Percentiles rank a stretch among this genome's conserved stretches.
These are phyloP conservation scores for Entomortierella lignicola DNA, from an alignment of 192 early-diverging fungal species.

Conservation along the genomic window DNA sequence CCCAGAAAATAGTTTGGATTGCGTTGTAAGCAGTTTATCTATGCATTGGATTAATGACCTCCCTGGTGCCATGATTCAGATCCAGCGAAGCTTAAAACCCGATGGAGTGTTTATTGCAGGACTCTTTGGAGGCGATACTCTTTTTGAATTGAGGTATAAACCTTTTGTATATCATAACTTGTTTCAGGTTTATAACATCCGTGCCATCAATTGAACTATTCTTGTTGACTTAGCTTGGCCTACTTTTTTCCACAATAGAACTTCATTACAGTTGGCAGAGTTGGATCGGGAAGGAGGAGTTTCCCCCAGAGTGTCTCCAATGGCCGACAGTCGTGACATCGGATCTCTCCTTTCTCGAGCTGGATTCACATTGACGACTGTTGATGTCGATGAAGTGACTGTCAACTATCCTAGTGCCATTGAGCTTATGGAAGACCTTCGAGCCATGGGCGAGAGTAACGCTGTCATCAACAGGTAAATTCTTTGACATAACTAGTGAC, in stretches of 20 bases:
- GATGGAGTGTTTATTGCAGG: constrained; percentile 95
- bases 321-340: constrained; percentile 85
- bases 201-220: no score
- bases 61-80: constrained; percentile 88
- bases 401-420: constrained; percentile 93
- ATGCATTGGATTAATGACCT: constrained; percentile 99
- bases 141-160: constrained; percentile 89
- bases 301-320: constrained; percentile 88
- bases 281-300: constrained; percentile 92
- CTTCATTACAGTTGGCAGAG: constrained; percentile 91
- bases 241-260: constrained; percentile 59
- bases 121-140: constrained; percentile 95
- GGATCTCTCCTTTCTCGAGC: constrained; percentile 84
- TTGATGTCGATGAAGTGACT: constrained; percentile 92
- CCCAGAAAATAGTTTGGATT: constrained; percentile 86
- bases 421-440: constrained; percentile 90
- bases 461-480: constrained; percentile 78
- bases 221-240: no score
- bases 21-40: constrained; percentile 84
- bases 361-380: constrained; percentile 89
- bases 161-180: no score
- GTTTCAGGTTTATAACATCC: no score
- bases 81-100: constrained; percentile 83
- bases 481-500: neutral
- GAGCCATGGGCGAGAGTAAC: constrained; percentile 95